A percentile compares a stretch with the other conserved stretches of the same genome.
These are phyloP conservation scores for Nicotiana attenuata DNA, from an alignment of 257 asterid species.

Conservation along the genomic window DNA sequence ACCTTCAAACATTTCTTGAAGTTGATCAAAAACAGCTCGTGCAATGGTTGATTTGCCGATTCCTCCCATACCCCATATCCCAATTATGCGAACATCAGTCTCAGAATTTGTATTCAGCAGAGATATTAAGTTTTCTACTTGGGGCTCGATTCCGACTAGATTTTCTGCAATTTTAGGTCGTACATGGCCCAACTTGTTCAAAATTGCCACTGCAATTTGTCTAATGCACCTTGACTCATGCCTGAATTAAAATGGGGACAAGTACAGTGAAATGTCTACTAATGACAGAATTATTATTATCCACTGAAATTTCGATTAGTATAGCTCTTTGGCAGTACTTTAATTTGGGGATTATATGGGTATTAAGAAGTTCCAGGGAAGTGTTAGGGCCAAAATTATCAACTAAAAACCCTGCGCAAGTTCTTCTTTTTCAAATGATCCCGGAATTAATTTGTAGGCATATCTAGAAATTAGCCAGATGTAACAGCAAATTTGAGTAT, in stretches of 20 bases:
- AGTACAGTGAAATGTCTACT: neutral
- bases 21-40: constrained; percentile 3
- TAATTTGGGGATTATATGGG: no score
- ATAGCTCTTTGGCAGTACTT: no score
- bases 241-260: neutral
- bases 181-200: neutral
- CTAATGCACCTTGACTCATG: constrained; percentile 7
- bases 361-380: no score
- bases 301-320: no score
- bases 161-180: neutral
- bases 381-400: no score
- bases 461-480: no score
- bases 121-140: neutral
- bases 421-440: no score
- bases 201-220: neutral
- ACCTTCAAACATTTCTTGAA: constrained; percentile 2
- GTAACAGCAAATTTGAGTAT: no score
- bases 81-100: constrained; percentile 11
- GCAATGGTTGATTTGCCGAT: constrained; percentile 21
- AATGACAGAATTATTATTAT: no score
- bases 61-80: constrained; percentile 21
- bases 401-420: no score
- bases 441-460: no score
- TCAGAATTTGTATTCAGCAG: neutral
- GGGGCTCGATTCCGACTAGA: constrained; percentile 13